These are phyloP conservation scores for Cercospora nicotianae DNA, from an alignment of 2,329 filamentous ascomycete species.

Conservation along the genomic window DNA sequence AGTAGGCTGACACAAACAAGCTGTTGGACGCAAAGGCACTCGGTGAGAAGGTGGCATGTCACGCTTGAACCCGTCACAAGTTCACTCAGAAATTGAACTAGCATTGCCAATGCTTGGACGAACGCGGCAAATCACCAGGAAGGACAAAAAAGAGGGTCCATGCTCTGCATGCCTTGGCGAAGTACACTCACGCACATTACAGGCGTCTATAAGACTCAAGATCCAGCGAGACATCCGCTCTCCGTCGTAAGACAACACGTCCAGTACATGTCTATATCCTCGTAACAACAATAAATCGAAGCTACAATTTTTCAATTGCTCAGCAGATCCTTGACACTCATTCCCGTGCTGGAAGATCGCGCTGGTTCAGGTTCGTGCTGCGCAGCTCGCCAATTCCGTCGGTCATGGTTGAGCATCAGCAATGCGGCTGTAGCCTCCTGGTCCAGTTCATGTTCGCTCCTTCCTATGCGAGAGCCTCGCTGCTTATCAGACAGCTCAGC, in stretches of 20 bases:
- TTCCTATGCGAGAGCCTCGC: constrained; percentile 20
- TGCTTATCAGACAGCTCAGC: constrained; percentile 32
- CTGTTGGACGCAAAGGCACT: background rate
- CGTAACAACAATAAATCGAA: background rate
- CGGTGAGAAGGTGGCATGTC: background rate
- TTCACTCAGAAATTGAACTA: background rate
- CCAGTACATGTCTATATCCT: background rate
- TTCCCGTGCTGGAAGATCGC: constrained; percentile 30
- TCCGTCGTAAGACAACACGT: background rate
- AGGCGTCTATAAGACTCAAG: background rate
- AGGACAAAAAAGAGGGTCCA: background rate
- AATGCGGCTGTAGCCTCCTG: constrained; percentile 83
- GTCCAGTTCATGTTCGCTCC: constrained; percentile 43
- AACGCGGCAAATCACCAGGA: background rate
- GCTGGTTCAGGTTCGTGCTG: constrained; percentile 19
- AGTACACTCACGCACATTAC: background rate
- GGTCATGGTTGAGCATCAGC: constrained; percentile 82
- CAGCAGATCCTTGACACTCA: constrained; percentile 51
- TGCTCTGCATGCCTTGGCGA: background rate
- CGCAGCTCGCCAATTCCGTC: constrained; percentile 46
- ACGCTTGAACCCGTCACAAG: background rate
- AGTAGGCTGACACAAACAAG: background rate
- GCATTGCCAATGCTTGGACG: background rate
- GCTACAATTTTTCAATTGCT: constrained; percentile 35
- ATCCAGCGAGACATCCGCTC: background rate